phyloP scores from a whole-genome alignment of 108 stramenopile species.

The Licmophora abbreviata region DNA sequence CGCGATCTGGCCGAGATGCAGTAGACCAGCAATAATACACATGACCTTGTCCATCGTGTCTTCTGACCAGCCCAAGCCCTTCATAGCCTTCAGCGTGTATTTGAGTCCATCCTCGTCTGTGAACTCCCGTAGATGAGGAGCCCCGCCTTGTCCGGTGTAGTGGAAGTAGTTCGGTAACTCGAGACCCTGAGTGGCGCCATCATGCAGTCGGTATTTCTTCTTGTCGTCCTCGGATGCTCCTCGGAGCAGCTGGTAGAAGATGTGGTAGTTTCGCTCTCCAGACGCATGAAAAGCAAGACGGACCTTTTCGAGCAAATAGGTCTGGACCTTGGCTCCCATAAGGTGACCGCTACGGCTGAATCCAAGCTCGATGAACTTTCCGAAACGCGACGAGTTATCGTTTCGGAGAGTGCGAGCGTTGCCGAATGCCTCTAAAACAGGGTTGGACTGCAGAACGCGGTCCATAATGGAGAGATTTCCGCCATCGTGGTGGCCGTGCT shows the following conservation, averaged over 20 bases:
- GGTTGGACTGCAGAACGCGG: constrained; percentile 94
- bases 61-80: constrained; percentile 70
- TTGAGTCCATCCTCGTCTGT: constrained; percentile 86
- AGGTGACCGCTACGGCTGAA: constrained; percentile 86
- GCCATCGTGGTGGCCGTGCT: no score
- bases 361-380: constrained; percentile 97
- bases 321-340: constrained; percentile 89
- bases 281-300: constrained; percentile 83
- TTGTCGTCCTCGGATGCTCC: constrained; percentile 80
- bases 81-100: constrained; percentile 81
- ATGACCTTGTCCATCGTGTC: constrained; percentile 63
- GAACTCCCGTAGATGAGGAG: constrained; percentile 75
- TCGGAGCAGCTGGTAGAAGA: constrained; percentile 90
- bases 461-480: constrained; percentile 67
- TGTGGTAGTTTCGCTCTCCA: constrained; percentile 92
- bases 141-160: constrained; percentile 83
- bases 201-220: constrained; percentile 66
- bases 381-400: constrained; percentile 99
- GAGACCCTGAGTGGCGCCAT: constrained; percentile 62
- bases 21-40: constrained; percentile 73
- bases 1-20: constrained; percentile 85
- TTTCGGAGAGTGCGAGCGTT: constrained; percentile 98
- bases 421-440: constrained; percentile 99
- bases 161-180: constrained; percentile 61
- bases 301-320: constrained; percentile 97